A percentile compares a stretch with the other conserved stretches of the same genome.
Conservation (phyloP, 2,329 filamentous ascomycete species). For the Myriosclerotinia scirpicola region DNA sequence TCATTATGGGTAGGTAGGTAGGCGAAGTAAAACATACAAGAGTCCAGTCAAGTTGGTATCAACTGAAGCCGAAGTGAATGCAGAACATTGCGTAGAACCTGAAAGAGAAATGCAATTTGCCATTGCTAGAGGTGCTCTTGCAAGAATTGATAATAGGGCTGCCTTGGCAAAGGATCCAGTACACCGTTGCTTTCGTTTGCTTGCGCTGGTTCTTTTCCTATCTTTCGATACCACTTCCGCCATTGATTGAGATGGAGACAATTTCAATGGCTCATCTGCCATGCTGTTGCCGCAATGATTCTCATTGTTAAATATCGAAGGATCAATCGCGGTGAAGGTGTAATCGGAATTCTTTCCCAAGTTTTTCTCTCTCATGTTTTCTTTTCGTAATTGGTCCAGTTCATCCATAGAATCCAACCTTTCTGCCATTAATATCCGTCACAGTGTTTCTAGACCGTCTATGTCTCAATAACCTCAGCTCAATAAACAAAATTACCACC, state of each 20-base stretch:
- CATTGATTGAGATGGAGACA: constrained; percentile 24
- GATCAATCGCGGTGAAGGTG: neutral
- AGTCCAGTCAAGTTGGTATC: constrained; percentile 55
- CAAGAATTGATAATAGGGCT: constrained; percentile 38
- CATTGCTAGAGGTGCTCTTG: constrained; percentile 36
- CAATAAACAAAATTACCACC: constrained; percentile 15
- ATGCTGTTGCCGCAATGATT: constrained; percentile 25
- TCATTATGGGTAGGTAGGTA: constrained; percentile 24
- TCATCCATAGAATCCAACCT: neutral
- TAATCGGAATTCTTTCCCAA: constrained; percentile 1
- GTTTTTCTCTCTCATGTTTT: constrained; percentile 11
- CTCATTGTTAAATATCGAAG: constrained; percentile 18
- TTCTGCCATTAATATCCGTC: constrained; percentile 8
- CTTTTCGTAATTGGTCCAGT: constrained; percentile 1
- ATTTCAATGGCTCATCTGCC: constrained; percentile 11
- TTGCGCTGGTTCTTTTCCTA: constrained; percentile 18
- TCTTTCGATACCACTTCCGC: constrained; percentile 21
- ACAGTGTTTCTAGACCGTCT: neutral
- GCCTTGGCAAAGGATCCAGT: constrained; percentile 32
- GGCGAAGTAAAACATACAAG: constrained; percentile 56
- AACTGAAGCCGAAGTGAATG: constrained; percentile 71
- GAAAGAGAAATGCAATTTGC: constrained; percentile 62
- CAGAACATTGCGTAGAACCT: constrained; percentile 68
- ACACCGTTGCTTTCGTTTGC: constrained; percentile 31
- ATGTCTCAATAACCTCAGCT: constrained; percentile 7